phyloP scores from a whole-genome alignment of 768 basidiomycete species.

The Auricularia heimuer region DNA sequence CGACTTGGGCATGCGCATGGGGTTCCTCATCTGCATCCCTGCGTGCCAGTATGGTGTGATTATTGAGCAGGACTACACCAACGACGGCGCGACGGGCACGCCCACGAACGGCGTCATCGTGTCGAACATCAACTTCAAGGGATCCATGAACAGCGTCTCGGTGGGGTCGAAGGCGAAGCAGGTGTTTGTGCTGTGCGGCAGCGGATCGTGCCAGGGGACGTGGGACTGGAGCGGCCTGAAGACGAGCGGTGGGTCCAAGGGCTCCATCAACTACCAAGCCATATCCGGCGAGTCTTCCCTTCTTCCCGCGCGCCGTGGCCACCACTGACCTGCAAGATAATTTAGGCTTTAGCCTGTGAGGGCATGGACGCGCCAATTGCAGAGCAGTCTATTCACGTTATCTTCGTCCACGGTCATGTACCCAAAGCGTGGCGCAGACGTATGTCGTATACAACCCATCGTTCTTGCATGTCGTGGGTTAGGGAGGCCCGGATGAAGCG shows the following conservation, averaged over 20 bases:
- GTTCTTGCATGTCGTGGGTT: slow-evolving; percentile 16
- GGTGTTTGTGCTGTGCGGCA: slow-evolving; percentile 49
- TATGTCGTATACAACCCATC: slow-evolving; percentile 32
- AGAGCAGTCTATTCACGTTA: no score
- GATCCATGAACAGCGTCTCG: slow-evolving; percentile 30
- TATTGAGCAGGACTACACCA: slow-evolving; percentile 11
- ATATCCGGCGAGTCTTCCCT: background rate
- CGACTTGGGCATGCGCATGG: no score
- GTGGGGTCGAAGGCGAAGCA: slow-evolving; percentile 34
- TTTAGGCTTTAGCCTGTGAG: no score
- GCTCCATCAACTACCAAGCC: slow-evolving; percentile 15
- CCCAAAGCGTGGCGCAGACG: slow-evolving; percentile 14
- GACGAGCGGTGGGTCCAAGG: slow-evolving; percentile 34
- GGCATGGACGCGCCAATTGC: no score
- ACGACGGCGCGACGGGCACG: slow-evolving; percentile 4
- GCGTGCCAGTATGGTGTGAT: slow-evolving; percentile 11
- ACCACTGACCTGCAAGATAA: no score
- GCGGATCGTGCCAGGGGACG: slow-evolving; percentile 29
- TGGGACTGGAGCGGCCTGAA: slow-evolving; percentile 44
- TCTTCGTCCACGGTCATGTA: no score
- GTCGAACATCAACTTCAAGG: slow-evolving; percentile 38
- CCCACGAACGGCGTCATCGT: background rate
- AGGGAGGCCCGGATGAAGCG: slow-evolving; percentile 24
- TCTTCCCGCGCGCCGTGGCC: no score
- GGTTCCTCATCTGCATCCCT: background rate